These are phyloP conservation scores for Hanseniaspora jakobsenii DNA, from an alignment of 805 yeast species.

Conservation along the genomic window DNA sequence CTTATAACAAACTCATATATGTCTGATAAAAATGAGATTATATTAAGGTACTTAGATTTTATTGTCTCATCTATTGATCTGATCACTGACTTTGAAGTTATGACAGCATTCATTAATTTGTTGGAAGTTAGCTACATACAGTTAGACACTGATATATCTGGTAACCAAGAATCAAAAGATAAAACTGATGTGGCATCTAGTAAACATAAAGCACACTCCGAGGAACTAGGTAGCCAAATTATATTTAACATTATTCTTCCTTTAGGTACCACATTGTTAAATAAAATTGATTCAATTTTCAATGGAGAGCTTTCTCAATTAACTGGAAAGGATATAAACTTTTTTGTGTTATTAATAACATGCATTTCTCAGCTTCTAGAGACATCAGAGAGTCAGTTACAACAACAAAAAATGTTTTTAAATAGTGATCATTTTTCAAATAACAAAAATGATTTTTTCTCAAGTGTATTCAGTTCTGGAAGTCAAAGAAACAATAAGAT, in stretches of 20 bases:
- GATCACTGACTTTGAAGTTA: slow-evolving; percentile 32
- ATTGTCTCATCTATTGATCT: slow-evolving; percentile 39
- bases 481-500: background rate
- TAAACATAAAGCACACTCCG: background rate
- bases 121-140: slow-evolving; percentile 41
- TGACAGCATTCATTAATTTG: slow-evolving; percentile 31
- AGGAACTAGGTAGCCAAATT: slow-evolving; percentile 26
- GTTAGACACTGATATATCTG: slow-evolving; percentile 26
- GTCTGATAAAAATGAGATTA: slow-evolving; percentile 26
- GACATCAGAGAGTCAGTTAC: background rate
- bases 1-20: slow-evolving; percentile 17
- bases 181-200: slow-evolving; percentile 18
- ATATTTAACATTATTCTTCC: slow-evolving; percentile 46
- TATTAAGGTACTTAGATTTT: slow-evolving; percentile 32
- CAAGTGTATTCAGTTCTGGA: background rate
- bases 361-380: slow-evolving; percentile 59
- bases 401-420: slow-evolving; percentile 17
- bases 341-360: slow-evolving; percentile 35
- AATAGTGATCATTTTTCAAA: background rate
- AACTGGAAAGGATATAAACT: slow-evolving; percentile 35
- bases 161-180: background rate
- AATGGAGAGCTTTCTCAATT: slow-evolving; percentile 17
- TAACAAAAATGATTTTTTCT: slow-evolving; percentile 11
- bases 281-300: slow-evolving; percentile 22
- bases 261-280: slow-evolving; percentile 36